These are phyloP conservation scores for Alternaria longipes DNA, from an alignment of 2,329 filamentous ascomycete species.

Conservation along the genomic window DNA sequence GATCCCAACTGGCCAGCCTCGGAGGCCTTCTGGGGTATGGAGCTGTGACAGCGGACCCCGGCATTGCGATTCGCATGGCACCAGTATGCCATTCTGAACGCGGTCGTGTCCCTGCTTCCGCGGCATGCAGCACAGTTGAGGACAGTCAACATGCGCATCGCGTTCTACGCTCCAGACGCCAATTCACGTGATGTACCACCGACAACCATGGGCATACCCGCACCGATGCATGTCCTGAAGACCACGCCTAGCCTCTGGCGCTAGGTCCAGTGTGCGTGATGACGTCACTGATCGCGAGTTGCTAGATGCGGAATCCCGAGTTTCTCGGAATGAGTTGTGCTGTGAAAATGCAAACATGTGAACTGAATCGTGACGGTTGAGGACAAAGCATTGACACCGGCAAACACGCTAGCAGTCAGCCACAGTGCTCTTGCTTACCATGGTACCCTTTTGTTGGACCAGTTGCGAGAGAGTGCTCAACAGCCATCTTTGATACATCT, in stretches of 20 bases:
- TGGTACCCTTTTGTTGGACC: no score
- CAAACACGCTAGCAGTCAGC: no score
- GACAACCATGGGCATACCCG: not conserved
- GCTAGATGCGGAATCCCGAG: not conserved
- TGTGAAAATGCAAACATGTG: not conserved
- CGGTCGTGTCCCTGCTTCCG: conserved; percentile 3
- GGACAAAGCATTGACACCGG: no score
- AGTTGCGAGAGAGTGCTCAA: no score
- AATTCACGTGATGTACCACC: conserved; percentile 11
- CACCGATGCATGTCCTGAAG: not conserved
- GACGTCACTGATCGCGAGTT: not conserved
- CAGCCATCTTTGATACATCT: no score
- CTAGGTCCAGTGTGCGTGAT: not conserved
- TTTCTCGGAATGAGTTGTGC: not conserved
- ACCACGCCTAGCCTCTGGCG: not conserved
- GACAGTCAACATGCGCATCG: not conserved
- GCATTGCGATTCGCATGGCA: conserved; percentile 9
- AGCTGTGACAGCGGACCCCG: conserved; percentile 15
- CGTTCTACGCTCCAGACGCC: conserved; percentile 11
- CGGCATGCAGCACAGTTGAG: conserved; percentile 1
- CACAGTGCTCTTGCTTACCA: no score
- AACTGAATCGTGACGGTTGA: not conserved
- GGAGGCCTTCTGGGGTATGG: conserved; percentile 22
- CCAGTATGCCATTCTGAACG: conserved; percentile 1
- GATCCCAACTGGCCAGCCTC: conserved; percentile 20